Base-by-base conservation (phyloP, 495 filamentous ascomycete genomes). In the Achaetomiella virescens region DNA sequence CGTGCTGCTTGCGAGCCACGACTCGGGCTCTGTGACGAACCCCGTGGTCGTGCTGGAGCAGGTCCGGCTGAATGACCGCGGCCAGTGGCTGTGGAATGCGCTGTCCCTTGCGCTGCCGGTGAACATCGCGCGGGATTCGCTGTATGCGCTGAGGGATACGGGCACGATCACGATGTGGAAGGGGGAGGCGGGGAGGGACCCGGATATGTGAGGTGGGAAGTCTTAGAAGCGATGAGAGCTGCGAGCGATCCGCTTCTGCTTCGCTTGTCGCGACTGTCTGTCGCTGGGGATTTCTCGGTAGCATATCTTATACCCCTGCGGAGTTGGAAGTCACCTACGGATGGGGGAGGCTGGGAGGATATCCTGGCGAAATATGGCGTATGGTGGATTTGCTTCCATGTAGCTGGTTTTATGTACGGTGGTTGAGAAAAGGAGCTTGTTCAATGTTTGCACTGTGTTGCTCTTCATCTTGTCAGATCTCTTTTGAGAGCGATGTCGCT, bases 11-110 rank as follows among this genome's bases (percentile, higher is more conserved):
- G 57, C 58, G 41, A 69, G 64, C 36, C 53, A 57, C 50, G 68
- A 70, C 37, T 11, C 66, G 10, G 51, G 36, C 36, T 27, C 21
- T 4, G 6, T 29, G 14, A 53, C 51, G 17, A 61, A 53, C 36
- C 50, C 55, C 17, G 55, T 70, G 3, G 52, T 68, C 4, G 49
- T 58, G 14, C 29, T 69, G 6, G 60, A 65, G 25, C 46, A 55
- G 33, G 21, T 69, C 33, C 31, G 11, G 1, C 40, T 70, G 18
- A 66, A 63, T 25, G 60, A 63, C 6, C 55, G 64, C 22, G 61
- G 63, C 1, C 50, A 57, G 41, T 70, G 66, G 66, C 59, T 69
- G 4, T 70, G 68, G 68, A 69, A 70, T 22, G 64, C 68, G 5
- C 27, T 70, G 31, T 63, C 66, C 11, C 35, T 70, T 25, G 68